These are phyloP conservation scores for Penicillium salamii DNA, from an alignment of 495 filamentous ascomycete species.

Conservation along the genomic window DNA sequence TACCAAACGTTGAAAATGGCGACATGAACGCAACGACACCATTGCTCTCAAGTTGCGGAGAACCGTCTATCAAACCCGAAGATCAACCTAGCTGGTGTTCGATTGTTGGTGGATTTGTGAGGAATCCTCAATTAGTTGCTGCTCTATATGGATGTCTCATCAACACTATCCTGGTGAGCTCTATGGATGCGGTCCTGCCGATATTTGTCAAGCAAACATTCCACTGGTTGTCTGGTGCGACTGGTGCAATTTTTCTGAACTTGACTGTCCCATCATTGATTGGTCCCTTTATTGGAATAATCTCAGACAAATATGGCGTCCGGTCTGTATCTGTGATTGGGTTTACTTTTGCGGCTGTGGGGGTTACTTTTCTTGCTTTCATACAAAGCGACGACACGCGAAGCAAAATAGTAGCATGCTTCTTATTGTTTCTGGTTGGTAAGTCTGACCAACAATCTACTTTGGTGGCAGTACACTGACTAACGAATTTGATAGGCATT, in stretches of 20 bases:
- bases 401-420: neutral
- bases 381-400: neutral
- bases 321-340: neutral
- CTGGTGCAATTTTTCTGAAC: constrained; percentile 3
- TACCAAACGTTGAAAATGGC: neutral
- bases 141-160: constrained; percentile 6
- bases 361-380: neutral
- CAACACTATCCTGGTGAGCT: neutral
- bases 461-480: too few species aligned
- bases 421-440: neutral
- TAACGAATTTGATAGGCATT: neutral
- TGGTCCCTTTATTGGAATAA: constrained; percentile 2
- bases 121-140: neutral
- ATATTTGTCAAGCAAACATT: constrained; percentile 5
- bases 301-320: constrained; percentile 2
- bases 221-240: constrained; percentile 4
- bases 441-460: neutral
- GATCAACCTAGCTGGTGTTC: neutral
- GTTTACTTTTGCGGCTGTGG: neutral
- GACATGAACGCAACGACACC: neutral
- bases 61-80: neutral
- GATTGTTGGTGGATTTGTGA: constrained; percentile 3
- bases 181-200: constrained; percentile 4
- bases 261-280: constrained; percentile 5
- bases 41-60: neutral